phyloP scores from a whole-genome alignment of 345 rosid species.

The Lepidium sativum region DNA sequence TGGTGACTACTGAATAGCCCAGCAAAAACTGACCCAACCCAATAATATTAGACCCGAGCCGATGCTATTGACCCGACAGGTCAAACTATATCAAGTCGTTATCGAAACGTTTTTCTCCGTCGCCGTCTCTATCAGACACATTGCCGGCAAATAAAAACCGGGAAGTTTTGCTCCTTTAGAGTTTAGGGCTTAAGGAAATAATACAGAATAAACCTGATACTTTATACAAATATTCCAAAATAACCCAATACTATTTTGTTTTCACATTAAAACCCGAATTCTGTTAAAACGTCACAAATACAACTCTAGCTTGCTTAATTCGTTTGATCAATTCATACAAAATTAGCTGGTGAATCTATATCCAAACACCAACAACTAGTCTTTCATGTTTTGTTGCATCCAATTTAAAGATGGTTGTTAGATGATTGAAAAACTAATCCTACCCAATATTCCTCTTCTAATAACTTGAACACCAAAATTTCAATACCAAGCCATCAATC shows the following conservation, averaged over 20 bases:
- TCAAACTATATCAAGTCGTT: neutral
- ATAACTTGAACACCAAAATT: neutral
- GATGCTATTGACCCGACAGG: neutral
- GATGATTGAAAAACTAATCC: neutral
- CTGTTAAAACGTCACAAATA: neutral
- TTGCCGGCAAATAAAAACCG: neutral
- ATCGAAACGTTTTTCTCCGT: neutral
- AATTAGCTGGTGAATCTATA: slow-evolving; percentile 10
- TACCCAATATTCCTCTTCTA: neutral
- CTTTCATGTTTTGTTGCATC: neutral
- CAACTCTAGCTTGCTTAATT: neutral
- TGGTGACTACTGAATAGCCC: neutral
- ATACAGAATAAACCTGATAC: neutral
- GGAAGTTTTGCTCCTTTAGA: neutral
- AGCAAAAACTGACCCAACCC: neutral
- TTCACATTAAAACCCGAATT: neutral
- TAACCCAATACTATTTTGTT: neutral
- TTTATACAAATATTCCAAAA: neutral
- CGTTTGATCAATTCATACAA: neutral
- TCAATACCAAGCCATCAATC: neutral
- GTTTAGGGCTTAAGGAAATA: slow-evolving; percentile 1
- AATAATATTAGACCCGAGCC: neutral
- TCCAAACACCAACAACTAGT: neutral
- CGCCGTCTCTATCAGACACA: neutral
- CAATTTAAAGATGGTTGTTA: slow-evolving; percentile 4